Conservation (phyloP, 306 rosid genomes). For the Carpinus fangiana region DNA sequence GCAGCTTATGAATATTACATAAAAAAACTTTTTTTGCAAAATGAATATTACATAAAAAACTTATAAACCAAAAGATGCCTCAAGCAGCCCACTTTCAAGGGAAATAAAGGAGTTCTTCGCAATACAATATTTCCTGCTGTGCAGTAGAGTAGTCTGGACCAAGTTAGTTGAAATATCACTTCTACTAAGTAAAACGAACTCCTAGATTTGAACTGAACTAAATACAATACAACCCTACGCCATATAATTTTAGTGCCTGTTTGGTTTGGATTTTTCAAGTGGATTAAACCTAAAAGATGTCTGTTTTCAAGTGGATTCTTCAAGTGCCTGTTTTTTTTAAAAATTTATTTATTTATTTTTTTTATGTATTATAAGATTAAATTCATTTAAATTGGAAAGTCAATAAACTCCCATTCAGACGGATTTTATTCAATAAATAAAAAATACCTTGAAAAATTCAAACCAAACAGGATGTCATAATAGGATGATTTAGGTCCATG, state of each 20-base stretch:
- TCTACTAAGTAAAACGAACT: not conserved
- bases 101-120: not conserved
- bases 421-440: not conserved
- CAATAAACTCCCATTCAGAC: not conserved
- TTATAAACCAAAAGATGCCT: not conserved
- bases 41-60: not conserved
- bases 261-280: not conserved
- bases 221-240: not conserved
- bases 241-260: not conserved
- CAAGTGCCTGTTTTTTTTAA: too few relatives aligned
- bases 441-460: constrained; percentile 4
- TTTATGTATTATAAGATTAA: not conserved
- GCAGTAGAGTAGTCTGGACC: not conserved
- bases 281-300: not conserved
- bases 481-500: constrained; percentile 1
- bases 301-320: too few relatives aligned
- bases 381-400: not conserved
- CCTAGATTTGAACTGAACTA: not conserved
- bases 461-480: not conserved
- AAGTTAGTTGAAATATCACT: not conserved
- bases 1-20: not conserved
- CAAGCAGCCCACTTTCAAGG: not conserved
- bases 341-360: too few relatives aligned
- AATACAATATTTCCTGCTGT: not conserved
- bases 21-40: not conserved